Evolutionary conservation across 164 flowering plant species (phyloP).

Genomic region (Magnolia changhungtana): DNA sequence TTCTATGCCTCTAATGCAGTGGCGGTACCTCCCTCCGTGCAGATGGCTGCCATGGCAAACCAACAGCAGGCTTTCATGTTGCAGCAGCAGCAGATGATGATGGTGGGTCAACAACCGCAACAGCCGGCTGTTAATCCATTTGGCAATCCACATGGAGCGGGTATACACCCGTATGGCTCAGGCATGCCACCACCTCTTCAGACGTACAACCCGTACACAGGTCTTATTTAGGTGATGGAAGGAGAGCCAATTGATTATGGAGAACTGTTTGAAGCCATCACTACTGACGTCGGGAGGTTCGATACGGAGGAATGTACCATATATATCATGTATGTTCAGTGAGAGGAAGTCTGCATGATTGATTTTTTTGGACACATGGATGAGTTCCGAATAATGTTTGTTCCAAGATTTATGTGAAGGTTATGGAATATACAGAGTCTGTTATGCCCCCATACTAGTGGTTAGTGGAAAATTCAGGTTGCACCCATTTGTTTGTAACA

Average conservation of each 20-base stretch:
- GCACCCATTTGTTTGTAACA: not conserved
- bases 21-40: conserved; percentile 26
- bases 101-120: conserved; percentile 21
- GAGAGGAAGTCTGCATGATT: not conserved
- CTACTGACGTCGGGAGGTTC: conserved; percentile 6
- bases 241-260: not conserved
- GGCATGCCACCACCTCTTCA: conserved; percentile 50
- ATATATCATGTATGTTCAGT: conserved; percentile 36
- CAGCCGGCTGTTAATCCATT: conserved; percentile 23
- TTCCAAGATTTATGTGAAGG: not conserved
- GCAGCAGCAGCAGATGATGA: conserved; percentile 26
- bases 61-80: conserved; percentile 28
- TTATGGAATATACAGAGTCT: not conserved
- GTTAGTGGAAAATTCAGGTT: not conserved
- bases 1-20: conserved; percentile 22
- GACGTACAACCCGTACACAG: conserved; percentile 23
- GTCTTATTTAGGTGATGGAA: conserved; percentile 29
- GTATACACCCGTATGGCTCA: conserved; percentile 40
- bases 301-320: conserved; percentile 32
- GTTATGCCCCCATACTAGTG: not conserved
- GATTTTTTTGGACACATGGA: not conserved
- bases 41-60: conserved; percentile 24
- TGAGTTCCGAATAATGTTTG: not conserved
- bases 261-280: not conserved
- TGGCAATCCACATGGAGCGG: conserved; percentile 25